Evolutionary conservation across 2,329 filamentous ascomycete genomes (phyloP), one percentile per base, ranked within the genome.

Genomic region (Cadophora malorum): DNA sequence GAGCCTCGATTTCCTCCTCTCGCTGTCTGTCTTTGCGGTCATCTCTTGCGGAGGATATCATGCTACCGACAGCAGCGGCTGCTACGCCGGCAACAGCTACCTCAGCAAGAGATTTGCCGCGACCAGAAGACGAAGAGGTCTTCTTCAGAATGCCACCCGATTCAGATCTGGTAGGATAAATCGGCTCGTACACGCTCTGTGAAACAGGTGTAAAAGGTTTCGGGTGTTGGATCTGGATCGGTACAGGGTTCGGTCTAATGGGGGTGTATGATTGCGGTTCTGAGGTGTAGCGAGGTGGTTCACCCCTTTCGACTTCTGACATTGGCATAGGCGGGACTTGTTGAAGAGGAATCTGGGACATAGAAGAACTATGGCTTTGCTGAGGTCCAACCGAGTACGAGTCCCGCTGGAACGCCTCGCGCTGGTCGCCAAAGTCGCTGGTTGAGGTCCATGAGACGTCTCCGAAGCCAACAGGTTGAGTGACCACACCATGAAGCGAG

Each of bases 211-310:
- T 84, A 67, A 92, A 86, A 1, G 94, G 94, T 73, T 94, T 90
- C 2, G 94, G 94, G 74, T 97, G 93, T 77, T 96, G 91, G n/a
- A 97, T 83, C 12, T 90, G 88, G 38, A 93, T 85, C 0, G 87
- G 83, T 33, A 93, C 85, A 0, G 87, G 83, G 6, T 82, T 87
- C 5, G 89, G 86, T 52, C 86, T 83, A 19, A 79, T 76, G 21
- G 78, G 80, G 25, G 80, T 78, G 2, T 82, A 76, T n/a, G 60
- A 55, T 8, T 81, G 75, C 53, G 82, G 79, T 65, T 59, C 78
- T 67, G 82, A 82, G 16, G 82, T 16, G 28, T 66, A 63, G 25
- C 49, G 59, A 50, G 58, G 58, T 58, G 65, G 23, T 21, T 66
- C 65, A 23, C 23, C 62, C 58, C 35, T 62, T 14, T 61, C 60